A percentile compares a stretch with the other conserved stretches of the same genome.
phyloP scores from a whole-genome alignment of 2,329 filamentous ascomycete genomes.

The Beauveria medogensis region DNA sequence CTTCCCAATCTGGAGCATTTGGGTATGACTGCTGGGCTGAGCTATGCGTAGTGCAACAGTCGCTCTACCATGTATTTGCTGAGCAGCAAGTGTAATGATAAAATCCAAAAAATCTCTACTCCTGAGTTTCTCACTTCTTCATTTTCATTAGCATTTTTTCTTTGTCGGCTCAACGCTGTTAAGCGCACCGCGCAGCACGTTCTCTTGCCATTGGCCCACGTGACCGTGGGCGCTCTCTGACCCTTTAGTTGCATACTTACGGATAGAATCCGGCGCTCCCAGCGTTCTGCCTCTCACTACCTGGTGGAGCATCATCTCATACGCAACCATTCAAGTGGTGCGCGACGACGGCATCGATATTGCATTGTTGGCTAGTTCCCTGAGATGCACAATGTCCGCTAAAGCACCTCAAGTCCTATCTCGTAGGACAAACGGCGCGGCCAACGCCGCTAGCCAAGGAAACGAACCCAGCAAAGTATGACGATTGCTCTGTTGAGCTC shows the following conservation, averaged over 20 bases:
- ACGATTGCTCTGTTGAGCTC: not conserved
- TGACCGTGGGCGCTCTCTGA: not conserved
- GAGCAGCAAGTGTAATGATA: not conserved
- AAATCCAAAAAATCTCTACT: not conserved
- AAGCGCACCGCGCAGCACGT: not conserved
- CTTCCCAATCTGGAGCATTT: not conserved
- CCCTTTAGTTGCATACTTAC: slow-evolving; percentile 10
- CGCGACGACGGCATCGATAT: slow-evolving; percentile 11
- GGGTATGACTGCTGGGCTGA: not conserved
- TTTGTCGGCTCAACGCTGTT: not conserved
- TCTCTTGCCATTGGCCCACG: not conserved
- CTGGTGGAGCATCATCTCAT: not conserved
- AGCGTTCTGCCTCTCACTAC: not conserved
- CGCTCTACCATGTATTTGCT: not conserved
- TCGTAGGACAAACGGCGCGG: slow-evolving; percentile 27
- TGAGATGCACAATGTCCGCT: slow-evolving; percentile 28
- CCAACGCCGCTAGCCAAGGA: slow-evolving; percentile 18
- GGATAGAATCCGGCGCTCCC: not conserved
- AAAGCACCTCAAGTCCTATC: slow-evolving; percentile 28
- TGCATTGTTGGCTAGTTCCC: slow-evolving; percentile 2
- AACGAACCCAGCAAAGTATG: slow-evolving; percentile 16
- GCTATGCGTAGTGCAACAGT: not conserved
- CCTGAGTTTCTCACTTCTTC: no score
- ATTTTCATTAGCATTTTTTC: not conserved
- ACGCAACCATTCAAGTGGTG: not conserved